Evolutionary conservation across 306 rosid species (phyloP), one percentile per base, ranked within the genome.

Genomic region (Boehmeria nivea): DNA sequence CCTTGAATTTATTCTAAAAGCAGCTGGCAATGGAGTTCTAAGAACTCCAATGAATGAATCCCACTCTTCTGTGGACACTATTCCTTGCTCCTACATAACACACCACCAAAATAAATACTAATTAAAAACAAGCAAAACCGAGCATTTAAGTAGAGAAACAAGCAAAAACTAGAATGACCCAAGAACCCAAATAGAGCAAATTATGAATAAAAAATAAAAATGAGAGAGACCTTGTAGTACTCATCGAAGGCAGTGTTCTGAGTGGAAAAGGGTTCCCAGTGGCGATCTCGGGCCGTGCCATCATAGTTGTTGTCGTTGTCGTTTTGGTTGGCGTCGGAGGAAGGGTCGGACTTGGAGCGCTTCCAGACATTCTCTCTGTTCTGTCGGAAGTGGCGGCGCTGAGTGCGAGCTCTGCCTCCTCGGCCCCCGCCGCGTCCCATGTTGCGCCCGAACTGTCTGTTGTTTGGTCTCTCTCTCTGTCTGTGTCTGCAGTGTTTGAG

Each of bases 281-380:
- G 2, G 12, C 76, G 62, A 37, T 70, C 68, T 5, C 23, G 27
- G 16, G 51, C 69, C n/a, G 59, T 42, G 54, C 54, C 59, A 51
- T 59, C 18, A 12, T 63, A 26, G 36, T 16, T 24, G 55, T 65
- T 33, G 25, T 65, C 51, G 39, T 21, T 24, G 24, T 43, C 49
- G 42, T 40, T 56, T 5, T 18, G 25, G 55, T 46, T 38, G 47
- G 28, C 40, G 12, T 43, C 70, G 21, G 80, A 49, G 56, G 76
- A 46, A 47, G 79, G 73, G 73, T 83, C 87, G 15, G 94, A 56
- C 70, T 75, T 93, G 4, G 88, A 68, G 54, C 87, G 96, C 76
- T 93, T 93, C 99, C 99, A 93, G 6, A 87, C 84, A 60, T 93
- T 87, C 61, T 87, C 95, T 76, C 99, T 72, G 81, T 19, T 64